These are phyloP conservation scores for Penicillium thymicola DNA, from an alignment of 2,329 filamentous ascomycete species.

Conservation along the genomic window DNA sequence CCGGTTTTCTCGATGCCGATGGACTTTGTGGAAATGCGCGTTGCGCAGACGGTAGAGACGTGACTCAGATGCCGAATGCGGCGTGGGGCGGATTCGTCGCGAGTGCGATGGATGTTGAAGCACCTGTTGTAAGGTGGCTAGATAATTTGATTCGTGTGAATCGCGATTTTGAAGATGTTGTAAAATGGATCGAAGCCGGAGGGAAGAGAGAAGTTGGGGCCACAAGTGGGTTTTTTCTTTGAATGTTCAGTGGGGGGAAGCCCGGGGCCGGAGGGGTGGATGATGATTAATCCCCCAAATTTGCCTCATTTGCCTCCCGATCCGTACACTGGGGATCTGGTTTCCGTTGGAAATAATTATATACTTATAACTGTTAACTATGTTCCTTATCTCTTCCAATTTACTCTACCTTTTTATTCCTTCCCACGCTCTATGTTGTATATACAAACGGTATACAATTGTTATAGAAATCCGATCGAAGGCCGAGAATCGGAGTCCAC, in stretches of 20 bases:
- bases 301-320: conserved; percentile 1
- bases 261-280: conserved; percentile 8
- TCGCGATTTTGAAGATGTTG: not conserved
- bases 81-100: conserved; percentile 10
- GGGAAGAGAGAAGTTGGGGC: conserved; percentile 2
- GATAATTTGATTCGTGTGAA: not conserved
- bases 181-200: conserved; percentile 2
- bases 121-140: not conserved
- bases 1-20: not conserved
- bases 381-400: not conserved
- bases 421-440: not conserved
- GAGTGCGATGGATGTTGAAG: not conserved
- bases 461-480: not conserved
- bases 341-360: not conserved
- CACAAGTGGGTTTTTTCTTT: conserved; percentile 21
- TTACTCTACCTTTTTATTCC: not conserved
- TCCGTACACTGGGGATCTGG: not conserved
- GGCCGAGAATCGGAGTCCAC: conserved; percentile 8
- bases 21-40: conserved; percentile 11
- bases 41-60: conserved; percentile 10
- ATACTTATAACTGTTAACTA: not conserved
- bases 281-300: conserved; percentile 20
- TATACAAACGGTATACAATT: not conserved
- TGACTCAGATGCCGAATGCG: conserved; percentile 21
- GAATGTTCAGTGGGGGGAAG: conserved; percentile 8